Percentiles rank a stretch among this genome's conserved stretches.
Evolutionary conservation across 768 basidiomycete genomes (phyloP).

Genomic region (Jaapia argillacea): DNA sequence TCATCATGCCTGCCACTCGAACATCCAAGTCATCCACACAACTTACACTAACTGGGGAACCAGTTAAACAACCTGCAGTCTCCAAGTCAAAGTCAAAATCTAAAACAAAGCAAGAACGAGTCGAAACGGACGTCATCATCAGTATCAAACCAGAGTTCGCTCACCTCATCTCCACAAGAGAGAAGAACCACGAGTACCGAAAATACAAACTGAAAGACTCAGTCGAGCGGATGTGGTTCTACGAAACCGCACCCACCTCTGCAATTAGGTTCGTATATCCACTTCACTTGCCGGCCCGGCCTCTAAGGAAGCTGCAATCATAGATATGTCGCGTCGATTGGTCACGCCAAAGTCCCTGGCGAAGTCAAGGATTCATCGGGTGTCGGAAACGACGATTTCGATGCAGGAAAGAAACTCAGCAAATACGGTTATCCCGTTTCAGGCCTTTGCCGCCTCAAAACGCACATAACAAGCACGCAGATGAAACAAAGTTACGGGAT

Average conservation of each 20-base stretch:
- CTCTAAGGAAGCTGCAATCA: neutral
- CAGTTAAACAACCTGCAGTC: too few relatives aligned
- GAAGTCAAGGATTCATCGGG: constrained; percentile 21
- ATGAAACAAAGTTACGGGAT: constrained; percentile 17
- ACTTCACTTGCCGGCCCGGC: neutral
- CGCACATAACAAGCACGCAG: constrained; percentile 10
- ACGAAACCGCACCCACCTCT: constrained; percentile 18
- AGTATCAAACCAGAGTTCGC: constrained; percentile 22
- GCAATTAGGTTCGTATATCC: constrained; percentile 20
- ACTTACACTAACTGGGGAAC: too few relatives aligned
- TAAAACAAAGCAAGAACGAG: constrained; percentile 10
- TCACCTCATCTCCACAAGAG: constrained; percentile 18
- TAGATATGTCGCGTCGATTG: constrained; percentile 19
- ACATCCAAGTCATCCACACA: too few relatives aligned
- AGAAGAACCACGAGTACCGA: constrained; percentile 28
- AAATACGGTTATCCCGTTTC: constrained; percentile 22
- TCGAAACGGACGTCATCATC: constrained; percentile 21
- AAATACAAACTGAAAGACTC: constrained; percentile 20
- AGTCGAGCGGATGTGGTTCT: constrained; percentile 22
- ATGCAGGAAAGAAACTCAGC: constrained; percentile 18
- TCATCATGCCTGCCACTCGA: too few relatives aligned
- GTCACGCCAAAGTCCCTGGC: constrained; percentile 20
- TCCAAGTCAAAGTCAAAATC: too few relatives aligned
- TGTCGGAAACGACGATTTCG: constrained; percentile 27
- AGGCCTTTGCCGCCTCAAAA: constrained; percentile 17